Base-by-base conservation (phyloP, 2,329 filamentous ascomycete species). In the Talaromyces piceae region DNA sequence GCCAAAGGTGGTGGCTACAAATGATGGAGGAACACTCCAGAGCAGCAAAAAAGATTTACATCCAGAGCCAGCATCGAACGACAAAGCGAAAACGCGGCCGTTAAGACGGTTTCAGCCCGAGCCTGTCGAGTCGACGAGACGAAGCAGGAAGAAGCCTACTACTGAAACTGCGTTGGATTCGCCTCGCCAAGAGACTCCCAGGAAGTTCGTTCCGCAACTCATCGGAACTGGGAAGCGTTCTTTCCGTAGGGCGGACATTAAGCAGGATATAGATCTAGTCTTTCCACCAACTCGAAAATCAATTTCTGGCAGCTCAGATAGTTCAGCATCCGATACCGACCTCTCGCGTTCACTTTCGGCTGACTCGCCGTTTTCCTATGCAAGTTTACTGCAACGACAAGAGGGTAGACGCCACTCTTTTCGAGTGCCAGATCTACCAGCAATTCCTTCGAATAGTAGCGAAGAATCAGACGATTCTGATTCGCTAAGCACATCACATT, bases 181-280 rank as follows among this genome's bases (percentile, higher is more conserved):
- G 20, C 5, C 47, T 22, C 16, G 41, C 5, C 51, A 26, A 26
- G 49, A 33, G 3, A 45, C 50, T 51, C 55, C 59, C 3, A 72
- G 76, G 39, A 78, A 69, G 54, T 95, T 94, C 66, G 79, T 84
- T 26, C 89, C 89, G 11, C 85, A 91, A 61, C 74, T 95, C 50
- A 84, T 95, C 55, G 88, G 91, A 67, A 91, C 87, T 2, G 86
- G 86, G 3, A 81, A 83, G 59, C 78, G 89, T 49, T 82, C 83
- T 28, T 81, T 86, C 56, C 82, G 82, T 61, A 79, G 79, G 13
- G 82, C 82, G 18, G 84, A 89, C 59, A 67, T 76, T 1, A 26
- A 43, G 3, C 51, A 77, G 76, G 5, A 82, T 83, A 18, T 80
- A 9, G 83, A 26, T 80, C 20, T 18, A 9, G n/a, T 18, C 33